A percentile compares a stretch with the other conserved stretches of the same genome.
Conservation (phyloP, 306 rosid species). For the Vigna radiata region DNA sequence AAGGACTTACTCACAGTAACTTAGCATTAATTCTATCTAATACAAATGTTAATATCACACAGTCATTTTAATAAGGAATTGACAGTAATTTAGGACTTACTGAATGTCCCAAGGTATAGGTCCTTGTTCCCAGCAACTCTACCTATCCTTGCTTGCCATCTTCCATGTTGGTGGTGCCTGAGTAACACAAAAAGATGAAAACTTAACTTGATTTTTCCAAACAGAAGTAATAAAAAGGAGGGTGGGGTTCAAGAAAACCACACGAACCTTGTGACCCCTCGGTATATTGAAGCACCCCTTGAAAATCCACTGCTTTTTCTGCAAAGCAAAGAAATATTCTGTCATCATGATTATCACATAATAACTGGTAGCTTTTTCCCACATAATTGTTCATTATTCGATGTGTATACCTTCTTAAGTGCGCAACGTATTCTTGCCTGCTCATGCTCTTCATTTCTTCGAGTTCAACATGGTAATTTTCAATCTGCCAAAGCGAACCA, state of each 20-base stretch:
- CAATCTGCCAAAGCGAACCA: slow-evolving; percentile 57
- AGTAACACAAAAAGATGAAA: slow-evolving; percentile 22
- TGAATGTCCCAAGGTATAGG: slow-evolving; percentile 97
- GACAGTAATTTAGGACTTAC: slow-evolving; percentile 51
- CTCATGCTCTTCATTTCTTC: slow-evolving; percentile 98
- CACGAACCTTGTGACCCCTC: slow-evolving; percentile 94
- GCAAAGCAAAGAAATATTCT: slow-evolving; percentile 40
- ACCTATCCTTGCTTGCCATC: slow-evolving; percentile 99
- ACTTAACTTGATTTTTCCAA: neutral
- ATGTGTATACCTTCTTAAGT: slow-evolving; percentile 80
- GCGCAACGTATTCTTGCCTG: slow-evolving; percentile 95
- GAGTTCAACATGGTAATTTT: slow-evolving; percentile 69
- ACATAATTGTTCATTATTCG: neutral
- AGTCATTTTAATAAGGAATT: neutral
- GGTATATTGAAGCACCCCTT: slow-evolving; percentile 93
- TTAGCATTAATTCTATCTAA: neutral
- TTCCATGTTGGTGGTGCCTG: slow-evolving; percentile 98
- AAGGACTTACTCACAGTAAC: too few relatives aligned
- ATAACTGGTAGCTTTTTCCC: neutral
- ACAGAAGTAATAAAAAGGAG: neutral
- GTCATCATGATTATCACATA: slow-evolving; percentile 2
- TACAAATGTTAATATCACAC: neutral
- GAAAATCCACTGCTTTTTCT: slow-evolving; percentile 99
- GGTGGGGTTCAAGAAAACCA: neutral
- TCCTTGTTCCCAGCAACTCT: slow-evolving; percentile 99